These are phyloP conservation scores for Solanum arcanum DNA, from an alignment of 257 asterid species.

Conservation along the genomic window DNA sequence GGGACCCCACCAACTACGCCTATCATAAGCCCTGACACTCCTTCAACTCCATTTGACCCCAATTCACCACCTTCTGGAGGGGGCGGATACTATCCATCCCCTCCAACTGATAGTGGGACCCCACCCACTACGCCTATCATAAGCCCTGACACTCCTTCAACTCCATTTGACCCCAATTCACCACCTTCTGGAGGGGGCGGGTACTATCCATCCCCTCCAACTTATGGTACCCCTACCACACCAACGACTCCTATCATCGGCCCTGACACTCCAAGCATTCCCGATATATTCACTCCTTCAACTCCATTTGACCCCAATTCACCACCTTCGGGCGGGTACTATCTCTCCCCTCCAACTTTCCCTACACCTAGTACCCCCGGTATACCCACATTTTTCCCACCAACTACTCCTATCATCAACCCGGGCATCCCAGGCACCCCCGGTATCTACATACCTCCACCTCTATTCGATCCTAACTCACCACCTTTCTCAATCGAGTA, in stretches of 20 bases:
- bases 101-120: constrained; percentile 4
- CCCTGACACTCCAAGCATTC: constrained; percentile 21
- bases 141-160: background rate
- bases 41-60: background rate
- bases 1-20: background rate
- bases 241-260: constrained; percentile 9
- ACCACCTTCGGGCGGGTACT: constrained; percentile 36
- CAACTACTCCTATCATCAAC: constrained; percentile 13
- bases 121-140: background rate
- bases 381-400: constrained; percentile 14
- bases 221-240: background rate
- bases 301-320: constrained; percentile 76
- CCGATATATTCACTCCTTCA: constrained; percentile 36
- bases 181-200: background rate
- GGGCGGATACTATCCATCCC: background rate
- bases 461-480: constrained; percentile 49
- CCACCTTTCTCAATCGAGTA: constrained; percentile 61
- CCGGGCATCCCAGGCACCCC: constrained; percentile 38
- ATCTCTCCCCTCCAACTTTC: background rate
- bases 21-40: background rate
- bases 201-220: background rate
- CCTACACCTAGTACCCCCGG: background rate
- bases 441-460: constrained; percentile 32
- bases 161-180: background rate
- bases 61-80: background rate